Conservation (phyloP, 768 basidiomycete species). For the Xerocomus potaroensis region DNA sequence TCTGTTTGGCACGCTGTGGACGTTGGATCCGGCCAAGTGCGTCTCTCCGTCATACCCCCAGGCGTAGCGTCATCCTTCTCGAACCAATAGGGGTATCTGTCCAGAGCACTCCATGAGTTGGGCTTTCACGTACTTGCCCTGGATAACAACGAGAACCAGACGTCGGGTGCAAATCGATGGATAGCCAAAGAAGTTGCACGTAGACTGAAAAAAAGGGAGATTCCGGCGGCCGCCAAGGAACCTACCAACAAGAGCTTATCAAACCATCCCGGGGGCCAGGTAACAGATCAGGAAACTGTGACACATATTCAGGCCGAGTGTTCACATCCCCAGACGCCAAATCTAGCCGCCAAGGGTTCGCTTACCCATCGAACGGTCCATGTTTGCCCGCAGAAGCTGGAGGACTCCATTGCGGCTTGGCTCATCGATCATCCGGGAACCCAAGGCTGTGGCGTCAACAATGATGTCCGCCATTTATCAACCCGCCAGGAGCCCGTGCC, state of each 20-base stretch:
- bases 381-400: slow-evolving; percentile 47
- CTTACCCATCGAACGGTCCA: slow-evolving; percentile 56
- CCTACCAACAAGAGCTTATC: not conserved
- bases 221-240: slow-evolving; percentile 1
- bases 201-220: slow-evolving; percentile 14
- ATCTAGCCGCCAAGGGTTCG: slow-evolving; percentile 22
- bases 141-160: slow-evolving; percentile 57
- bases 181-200: slow-evolving; percentile 23
- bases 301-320: not conserved
- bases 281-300: not conserved
- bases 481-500: slow-evolving; percentile 28
- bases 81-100: slow-evolving; percentile 53
- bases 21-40: slow-evolving; percentile 69
- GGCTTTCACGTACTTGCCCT: slow-evolving; percentile 57
- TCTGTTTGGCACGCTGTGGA: slow-evolving; percentile 53
- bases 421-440: slow-evolving; percentile 24
- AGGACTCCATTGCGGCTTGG: slow-evolving; percentile 51
- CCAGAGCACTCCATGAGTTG: slow-evolving; percentile 40
- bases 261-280: not conserved
- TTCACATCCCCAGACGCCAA: slow-evolving; percentile 1
- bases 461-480: not conserved
- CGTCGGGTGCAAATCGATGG: slow-evolving; percentile 51
- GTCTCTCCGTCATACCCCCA: slow-evolving; percentile 8
- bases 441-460: not conserved
- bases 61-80: not conserved